These are phyloP conservation scores for Metschnikowia lachancei DNA, from an alignment of 805 yeast species.

Conservation along the genomic window DNA sequence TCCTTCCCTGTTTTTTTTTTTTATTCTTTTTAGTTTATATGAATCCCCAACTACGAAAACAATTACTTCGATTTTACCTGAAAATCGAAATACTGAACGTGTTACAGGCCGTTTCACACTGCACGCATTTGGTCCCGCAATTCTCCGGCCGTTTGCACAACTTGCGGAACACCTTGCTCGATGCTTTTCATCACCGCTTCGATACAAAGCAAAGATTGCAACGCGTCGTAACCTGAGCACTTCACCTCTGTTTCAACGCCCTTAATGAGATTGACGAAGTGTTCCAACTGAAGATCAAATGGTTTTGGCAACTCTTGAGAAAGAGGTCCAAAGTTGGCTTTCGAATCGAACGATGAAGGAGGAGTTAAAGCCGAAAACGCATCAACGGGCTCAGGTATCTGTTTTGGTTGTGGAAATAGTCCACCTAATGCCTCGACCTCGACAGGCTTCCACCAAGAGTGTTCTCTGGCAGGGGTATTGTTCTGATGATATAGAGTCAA, in stretches of 20 bases:
- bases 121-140: conserved; percentile 6
- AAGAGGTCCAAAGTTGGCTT: conserved; percentile 14
- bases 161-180: conserved; percentile 30
- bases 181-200: conserved; percentile 35
- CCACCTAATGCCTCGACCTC: conserved; percentile 21
- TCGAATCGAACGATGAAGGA: conserved; percentile 29
- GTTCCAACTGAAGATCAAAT: conserved; percentile 39
- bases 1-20: not conserved
- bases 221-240: conserved; percentile 36
- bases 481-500: conserved; percentile 37
- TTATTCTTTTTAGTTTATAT: not conserved
- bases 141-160: conserved; percentile 8
- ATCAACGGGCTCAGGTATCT: not conserved
- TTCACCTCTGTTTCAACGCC: conserved; percentile 27
- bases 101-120: not conserved
- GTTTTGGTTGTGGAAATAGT: not conserved
- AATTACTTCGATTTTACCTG: not conserved
- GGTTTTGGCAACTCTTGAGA: conserved; percentile 25
- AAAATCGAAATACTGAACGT: not conserved
- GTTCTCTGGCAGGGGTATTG: conserved; percentile 16
- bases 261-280: conserved; percentile 35
- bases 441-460: conserved; percentile 32
- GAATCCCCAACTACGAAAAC: not conserved
- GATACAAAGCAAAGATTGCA: conserved; percentile 33
- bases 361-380: conserved; percentile 26